phyloP scores from a whole-genome alignment of 495 filamentous ascomycete species.

The Xylaria grammica region DNA sequence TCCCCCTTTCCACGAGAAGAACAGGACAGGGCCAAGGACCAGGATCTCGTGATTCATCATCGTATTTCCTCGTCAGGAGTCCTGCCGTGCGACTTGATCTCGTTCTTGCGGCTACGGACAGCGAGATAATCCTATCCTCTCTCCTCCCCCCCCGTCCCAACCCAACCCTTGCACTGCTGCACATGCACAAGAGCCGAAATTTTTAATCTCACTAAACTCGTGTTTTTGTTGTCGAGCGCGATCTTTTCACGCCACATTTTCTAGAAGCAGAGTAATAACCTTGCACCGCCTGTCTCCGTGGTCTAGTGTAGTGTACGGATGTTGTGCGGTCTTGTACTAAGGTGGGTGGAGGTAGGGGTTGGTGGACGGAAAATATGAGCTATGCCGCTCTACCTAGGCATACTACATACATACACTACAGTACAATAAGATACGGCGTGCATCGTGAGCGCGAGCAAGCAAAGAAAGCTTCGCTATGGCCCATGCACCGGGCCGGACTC shows the following conservation, averaged over 20 bases:
- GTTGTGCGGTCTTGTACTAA: too few species aligned
- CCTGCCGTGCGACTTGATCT: slow-evolving; percentile 22
- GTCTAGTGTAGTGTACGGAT: too few species aligned
- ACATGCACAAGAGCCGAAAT: background rate
- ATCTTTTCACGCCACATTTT: slow-evolving; percentile 3
- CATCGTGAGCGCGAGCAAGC: too few species aligned
- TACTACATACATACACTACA: too few species aligned
- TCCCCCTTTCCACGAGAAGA: slow-evolving; percentile 4
- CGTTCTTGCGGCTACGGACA: slow-evolving; percentile 18
- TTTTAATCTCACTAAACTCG: background rate
- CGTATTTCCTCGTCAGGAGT: slow-evolving; percentile 8
- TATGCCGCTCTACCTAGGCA: too few species aligned
- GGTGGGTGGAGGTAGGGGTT: too few species aligned
- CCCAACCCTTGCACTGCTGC: background rate
- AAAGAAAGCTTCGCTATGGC: too few species aligned
- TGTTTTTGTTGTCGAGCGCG: background rate
- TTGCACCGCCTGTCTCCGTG: background rate
- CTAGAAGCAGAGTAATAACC: background rate
- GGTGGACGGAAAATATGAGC: too few species aligned
- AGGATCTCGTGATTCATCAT: slow-evolving; percentile 7
- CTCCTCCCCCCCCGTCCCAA: background rate
- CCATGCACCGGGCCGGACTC: too few species aligned
- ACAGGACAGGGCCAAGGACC: background rate
- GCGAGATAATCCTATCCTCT: slow-evolving; percentile 16
- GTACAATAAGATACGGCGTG: too few species aligned